Percentiles rank a stretch among this genome's conserved stretches.
Evolutionary conservation across 495 filamentous ascomycete species (phyloP).

Genomic region (Penicillium alfredii): DNA sequence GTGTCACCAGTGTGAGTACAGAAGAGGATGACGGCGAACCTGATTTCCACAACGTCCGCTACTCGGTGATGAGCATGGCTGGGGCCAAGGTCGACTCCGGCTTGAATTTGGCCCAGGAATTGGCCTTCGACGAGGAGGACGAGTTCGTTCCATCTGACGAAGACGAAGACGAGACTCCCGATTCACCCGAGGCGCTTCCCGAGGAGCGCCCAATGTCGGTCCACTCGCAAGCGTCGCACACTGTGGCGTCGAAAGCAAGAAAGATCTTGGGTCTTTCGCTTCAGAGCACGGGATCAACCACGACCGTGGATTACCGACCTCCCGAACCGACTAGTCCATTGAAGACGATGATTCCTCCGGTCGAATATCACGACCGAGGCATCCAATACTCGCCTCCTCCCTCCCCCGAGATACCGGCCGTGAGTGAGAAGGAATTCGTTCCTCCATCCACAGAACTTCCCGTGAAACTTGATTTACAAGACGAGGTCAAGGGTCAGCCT

Average conservation of each 20-base stretch:
- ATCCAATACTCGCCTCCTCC: conserved; percentile 78
- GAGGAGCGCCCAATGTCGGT: conserved; percentile 44
- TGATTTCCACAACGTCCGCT: conserved; percentile 44
- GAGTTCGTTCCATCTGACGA: conserved; percentile 45
- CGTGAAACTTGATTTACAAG: too few species aligned
- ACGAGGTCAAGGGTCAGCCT: too few species aligned
- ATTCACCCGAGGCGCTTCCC: conserved; percentile 38
- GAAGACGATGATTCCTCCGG: conserved; percentile 8
- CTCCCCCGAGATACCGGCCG: conserved; percentile 51
- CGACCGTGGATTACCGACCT: conserved; percentile 17
- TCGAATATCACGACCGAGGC: conserved; percentile 63
- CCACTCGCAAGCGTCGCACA: conserved; percentile 36
- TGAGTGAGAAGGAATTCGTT: conserved; percentile 4
- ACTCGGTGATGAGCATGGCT: conserved; percentile 55
- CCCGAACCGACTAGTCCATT: conserved; percentile 11
- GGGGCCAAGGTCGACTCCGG: conserved; percentile 53
- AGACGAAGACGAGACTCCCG: conserved; percentile 16
- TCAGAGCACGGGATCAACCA: conserved; percentile 22
- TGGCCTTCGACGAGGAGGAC: conserved; percentile 75
- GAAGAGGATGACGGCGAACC: conserved; percentile 34
- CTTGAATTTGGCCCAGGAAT: conserved; percentile 80
- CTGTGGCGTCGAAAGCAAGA: conserved; percentile 42
- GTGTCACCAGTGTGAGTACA: conserved; percentile 61
- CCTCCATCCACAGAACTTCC: too few species aligned
- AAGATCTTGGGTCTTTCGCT: conserved; percentile 45